A percentile compares a stretch with the other conserved stretches of the same genome.
phyloP scores from a whole-genome alignment of 176 grass and related monocot species.

The Bonia amplexicaulis region DNA sequence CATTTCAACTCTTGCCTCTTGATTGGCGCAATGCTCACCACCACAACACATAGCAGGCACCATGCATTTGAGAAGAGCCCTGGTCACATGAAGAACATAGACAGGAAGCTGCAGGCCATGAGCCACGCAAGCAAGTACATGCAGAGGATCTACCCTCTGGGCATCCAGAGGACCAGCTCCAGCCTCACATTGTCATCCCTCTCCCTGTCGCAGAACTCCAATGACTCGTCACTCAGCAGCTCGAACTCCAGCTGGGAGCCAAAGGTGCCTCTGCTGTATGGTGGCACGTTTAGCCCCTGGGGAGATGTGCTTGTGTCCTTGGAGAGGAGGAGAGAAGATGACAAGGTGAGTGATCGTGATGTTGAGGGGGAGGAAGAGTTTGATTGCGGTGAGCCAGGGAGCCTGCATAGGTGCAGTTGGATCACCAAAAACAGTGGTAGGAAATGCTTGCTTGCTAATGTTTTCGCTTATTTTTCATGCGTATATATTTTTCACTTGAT shows the following conservation, averaged over 20 bases:
- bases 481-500: background rate
- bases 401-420: constrained; percentile 81
- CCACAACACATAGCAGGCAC: constrained; percentile 54
- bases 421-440: constrained; percentile 92
- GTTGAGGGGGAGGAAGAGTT: constrained; percentile 29
- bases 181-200: constrained; percentile 81
- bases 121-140: constrained; percentile 56
- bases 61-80: constrained; percentile 61
- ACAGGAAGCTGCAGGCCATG: constrained; percentile 49
- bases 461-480: background rate
- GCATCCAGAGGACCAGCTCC: constrained; percentile 73
- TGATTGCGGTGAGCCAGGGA: constrained; percentile 48
- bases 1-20: constrained; percentile 23
- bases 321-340: constrained; percentile 43
- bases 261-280: constrained; percentile 64
- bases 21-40: constrained; percentile 40
- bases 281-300: constrained; percentile 60
- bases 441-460: background rate
- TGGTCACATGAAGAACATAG: constrained; percentile 39
- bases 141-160: constrained; percentile 61
- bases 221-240: constrained; percentile 88
- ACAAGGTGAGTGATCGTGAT: constrained; percentile 46
- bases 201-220: constrained; percentile 93
- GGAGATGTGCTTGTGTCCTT: constrained; percentile 36
- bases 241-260: constrained; percentile 90